Conservation (phyloP, 2,329 filamentous ascomycete species). For the Balansia obtecta region DNA sequence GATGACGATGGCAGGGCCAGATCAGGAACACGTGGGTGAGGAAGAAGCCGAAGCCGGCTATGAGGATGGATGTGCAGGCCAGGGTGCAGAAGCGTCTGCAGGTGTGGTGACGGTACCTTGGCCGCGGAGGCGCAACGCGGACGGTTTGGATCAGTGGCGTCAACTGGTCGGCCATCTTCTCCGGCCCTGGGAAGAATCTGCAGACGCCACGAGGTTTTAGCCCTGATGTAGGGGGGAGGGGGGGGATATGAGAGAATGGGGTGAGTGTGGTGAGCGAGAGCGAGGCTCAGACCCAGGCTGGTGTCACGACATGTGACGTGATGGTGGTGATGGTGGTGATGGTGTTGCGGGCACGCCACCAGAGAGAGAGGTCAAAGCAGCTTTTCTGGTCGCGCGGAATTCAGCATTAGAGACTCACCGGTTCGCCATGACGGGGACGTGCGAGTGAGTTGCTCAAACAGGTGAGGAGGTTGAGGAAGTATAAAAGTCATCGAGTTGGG, state of each 20-base stretch:
- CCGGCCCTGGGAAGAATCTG: slow-evolving; percentile 9
- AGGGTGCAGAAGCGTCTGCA: slow-evolving; percentile 56
- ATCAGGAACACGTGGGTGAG: slow-evolving; percentile 33
- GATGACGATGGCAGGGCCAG: slow-evolving; percentile 22
- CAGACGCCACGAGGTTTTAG: neutral
- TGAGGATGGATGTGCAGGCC: slow-evolving; percentile 40
- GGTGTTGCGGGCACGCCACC: neutral
- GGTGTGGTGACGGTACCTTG: slow-evolving; percentile 45
- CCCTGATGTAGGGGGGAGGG: neutral
- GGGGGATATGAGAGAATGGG: no score
- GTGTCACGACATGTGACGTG: neutral
- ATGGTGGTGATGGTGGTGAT: neutral
- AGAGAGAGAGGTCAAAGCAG: neutral
- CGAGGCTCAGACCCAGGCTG: neutral
- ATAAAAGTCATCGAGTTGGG: no score
- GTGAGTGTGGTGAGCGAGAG: neutral
- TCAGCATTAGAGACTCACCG: no score
- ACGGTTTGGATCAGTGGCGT: slow-evolving; percentile 58
- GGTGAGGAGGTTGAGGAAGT: no score
- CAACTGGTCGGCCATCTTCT: slow-evolving; percentile 36
- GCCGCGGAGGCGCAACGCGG: slow-evolving; percentile 36
- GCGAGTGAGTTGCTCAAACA: no score
- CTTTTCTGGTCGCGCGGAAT: no score
- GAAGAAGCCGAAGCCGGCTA: slow-evolving; percentile 38
- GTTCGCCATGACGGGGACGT: no score